Conservation (phyloP, 2,329 filamentous ascomycete genomes). For the Drechslera avenae region DNA sequence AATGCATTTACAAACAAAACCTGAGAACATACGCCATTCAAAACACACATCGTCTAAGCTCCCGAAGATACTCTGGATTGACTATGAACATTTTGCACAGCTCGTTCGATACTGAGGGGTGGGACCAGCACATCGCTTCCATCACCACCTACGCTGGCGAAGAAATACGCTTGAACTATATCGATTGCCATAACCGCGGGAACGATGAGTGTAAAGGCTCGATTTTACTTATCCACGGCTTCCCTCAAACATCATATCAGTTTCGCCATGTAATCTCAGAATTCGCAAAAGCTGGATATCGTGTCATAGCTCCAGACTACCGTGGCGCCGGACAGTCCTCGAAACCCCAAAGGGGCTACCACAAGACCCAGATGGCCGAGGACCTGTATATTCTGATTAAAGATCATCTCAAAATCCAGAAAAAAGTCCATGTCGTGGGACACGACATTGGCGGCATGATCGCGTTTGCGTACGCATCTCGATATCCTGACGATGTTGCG, state of each 20-base stretch:
- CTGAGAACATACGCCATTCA: no score
- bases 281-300: conserved; percentile 46
- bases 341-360: conserved; percentile 46
- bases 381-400: conserved; percentile 46
- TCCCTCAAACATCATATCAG: conserved; percentile 55
- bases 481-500: conserved; percentile 41
- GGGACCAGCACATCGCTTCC: background rate
- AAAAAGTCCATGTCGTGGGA: conserved; percentile 52
- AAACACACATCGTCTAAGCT: no score
- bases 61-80: no score
- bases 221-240: conserved; percentile 55
- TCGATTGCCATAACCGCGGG: background rate
- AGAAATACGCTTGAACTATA: background rate
- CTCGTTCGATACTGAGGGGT: background rate
- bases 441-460: conserved; percentile 59
- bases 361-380: conserved; percentile 50
- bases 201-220: background rate
- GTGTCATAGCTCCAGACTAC: conserved; percentile 51
- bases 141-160: background rate
- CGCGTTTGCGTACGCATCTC: conserved; percentile 50
- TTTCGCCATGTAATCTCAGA: conserved; percentile 39
- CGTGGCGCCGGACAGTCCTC: conserved; percentile 49
- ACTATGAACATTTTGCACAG: no score
- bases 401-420: conserved; percentile 40
- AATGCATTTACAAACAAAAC: no score